Evolutionary conservation across 768 basidiomycete genomes (phyloP), one percentile per base, ranked within the genome.

Genomic region (Termitomyces sp.): DNA sequence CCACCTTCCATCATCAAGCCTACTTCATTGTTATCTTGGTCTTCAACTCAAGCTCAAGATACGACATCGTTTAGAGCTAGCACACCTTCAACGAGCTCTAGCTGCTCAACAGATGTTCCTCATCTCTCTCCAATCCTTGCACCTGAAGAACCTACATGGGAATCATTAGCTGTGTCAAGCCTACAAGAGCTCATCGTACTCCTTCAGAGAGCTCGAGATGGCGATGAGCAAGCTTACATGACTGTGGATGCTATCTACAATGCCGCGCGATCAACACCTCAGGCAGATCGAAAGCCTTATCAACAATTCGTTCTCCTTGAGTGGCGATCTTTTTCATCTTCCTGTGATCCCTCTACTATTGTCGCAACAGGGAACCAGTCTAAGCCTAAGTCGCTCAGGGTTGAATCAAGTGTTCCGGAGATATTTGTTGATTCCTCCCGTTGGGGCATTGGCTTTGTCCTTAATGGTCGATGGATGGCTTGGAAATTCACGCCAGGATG

Each of bases 371-470:
- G 16, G 37, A 37, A 36, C 12, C 26, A 27, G 16, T n/a, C 12
- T 14, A 2, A 9, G 16, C 22, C 12, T 14, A 2, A 9, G n/a
- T 29, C 29, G 26, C 8, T 18, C 0, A 20, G 18, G 6, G 18
- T 14, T 46, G 32, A 32, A 29, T 32, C 29, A 26, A 34, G 59
- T 24, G 43, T 22, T 14, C 53, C 47, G 4, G 66, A 70, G 26
- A 67, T 74, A 3, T 78, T 70, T 43, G 75, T 79, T 2, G 78
- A 79, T 51, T 75, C 77, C 0, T 78, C 77, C 0, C 67, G 65
- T 0, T 73, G 67, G 63, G 79, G 79, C 0, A 76, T 80, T 16
- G 78, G 79, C 1, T 61, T 81, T 10, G 43, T 74, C 0, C 53
- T 70, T 2, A 58, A 71, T 7, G 64, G 62, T 1, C 42, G 48